Base-by-base conservation (phyloP, 768 basidiomycete genomes). In the Leccinum boreale region DNA sequence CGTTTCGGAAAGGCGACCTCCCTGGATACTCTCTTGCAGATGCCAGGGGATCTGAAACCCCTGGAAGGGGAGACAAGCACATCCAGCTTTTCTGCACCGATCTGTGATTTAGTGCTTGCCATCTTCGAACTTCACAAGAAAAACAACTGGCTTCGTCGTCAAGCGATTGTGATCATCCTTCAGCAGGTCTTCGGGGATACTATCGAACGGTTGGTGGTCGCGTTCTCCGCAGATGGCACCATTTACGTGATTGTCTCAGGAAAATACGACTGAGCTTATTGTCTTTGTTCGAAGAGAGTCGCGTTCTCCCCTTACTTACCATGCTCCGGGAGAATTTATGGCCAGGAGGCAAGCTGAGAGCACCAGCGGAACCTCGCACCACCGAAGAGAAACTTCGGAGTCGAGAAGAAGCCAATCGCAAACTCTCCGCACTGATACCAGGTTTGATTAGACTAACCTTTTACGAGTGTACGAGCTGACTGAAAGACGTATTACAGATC, bases 181-280 rank as follows among this genome's bases (percentile, higher is more conserved):
- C 97, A 98, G 69, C 96, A 98, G 68, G 86, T 98, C 4, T 79
- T 99, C 3, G 96, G 95, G 11, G 91, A 92, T 14, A 98, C 97
- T 0, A 94, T 98, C 64, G 97, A 99, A 73, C 79, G 94, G 96
- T 96, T 53, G 65, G 83, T 71, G 0, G 29, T 29, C 31, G 28
- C 47, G 26, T 19, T 64, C 28, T 51, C 4, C 55, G 5, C 9
- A 19, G 17, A 26, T 35, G 6, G 5, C 15, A 14, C 14, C 4
- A 45, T 58, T 67, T 31, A 66, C 7, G 1, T 24, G n/a, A 31
- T 53, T 15, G 47, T 52, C 55, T 31, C 65, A 98, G 95, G 60
- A 95, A 96, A 83, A 79, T 97, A 48, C 86, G 92, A 8, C 95
- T 96, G 61, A 86, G 82, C 17, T 74, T 89, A 47, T 87, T 82